Evolutionary conservation across 768 basidiomycete species (phyloP).

Genomic region (Cyclocybe cylindracea): DNA sequence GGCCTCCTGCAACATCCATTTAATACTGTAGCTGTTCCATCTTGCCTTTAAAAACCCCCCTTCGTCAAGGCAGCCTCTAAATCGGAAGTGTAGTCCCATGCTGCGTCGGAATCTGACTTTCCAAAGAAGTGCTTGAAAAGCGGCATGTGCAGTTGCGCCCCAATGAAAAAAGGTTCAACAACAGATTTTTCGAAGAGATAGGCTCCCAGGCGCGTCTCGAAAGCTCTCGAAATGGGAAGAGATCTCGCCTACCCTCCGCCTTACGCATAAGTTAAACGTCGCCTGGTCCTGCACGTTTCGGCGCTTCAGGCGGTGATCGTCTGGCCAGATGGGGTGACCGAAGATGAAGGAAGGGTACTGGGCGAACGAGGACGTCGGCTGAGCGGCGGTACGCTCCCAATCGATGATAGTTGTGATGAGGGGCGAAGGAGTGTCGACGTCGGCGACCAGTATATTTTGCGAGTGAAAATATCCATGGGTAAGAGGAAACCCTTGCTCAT

Average conservation of each 20-base stretch:
- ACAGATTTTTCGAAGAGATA: no score
- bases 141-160: no score
- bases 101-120: no score
- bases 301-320: neutral
- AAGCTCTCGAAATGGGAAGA: no score
- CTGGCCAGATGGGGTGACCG: constrained; percentile 4
- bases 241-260: neutral
- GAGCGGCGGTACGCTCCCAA: constrained; percentile 19
- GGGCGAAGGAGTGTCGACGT: constrained; percentile 4
- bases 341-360: constrained; percentile 8
- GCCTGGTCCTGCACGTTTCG: constrained; percentile 6
- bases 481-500: constrained; percentile 12
- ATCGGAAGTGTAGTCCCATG: no score
- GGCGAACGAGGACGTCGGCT: neutral
- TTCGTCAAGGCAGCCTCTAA: no score
- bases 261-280: constrained; percentile 5
- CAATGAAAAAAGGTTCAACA: no score
- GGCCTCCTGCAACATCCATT: no score
- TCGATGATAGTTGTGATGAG: constrained; percentile 14
- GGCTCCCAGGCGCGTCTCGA: no score
- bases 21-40: no score
- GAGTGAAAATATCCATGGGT: constrained; percentile 21
- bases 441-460: constrained; percentile 18
- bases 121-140: no score
- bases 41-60: no score